These are phyloP conservation scores for Pezicula carpinea DNA, from an alignment of 2,329 filamentous ascomycete species.

Conservation along the genomic window DNA sequence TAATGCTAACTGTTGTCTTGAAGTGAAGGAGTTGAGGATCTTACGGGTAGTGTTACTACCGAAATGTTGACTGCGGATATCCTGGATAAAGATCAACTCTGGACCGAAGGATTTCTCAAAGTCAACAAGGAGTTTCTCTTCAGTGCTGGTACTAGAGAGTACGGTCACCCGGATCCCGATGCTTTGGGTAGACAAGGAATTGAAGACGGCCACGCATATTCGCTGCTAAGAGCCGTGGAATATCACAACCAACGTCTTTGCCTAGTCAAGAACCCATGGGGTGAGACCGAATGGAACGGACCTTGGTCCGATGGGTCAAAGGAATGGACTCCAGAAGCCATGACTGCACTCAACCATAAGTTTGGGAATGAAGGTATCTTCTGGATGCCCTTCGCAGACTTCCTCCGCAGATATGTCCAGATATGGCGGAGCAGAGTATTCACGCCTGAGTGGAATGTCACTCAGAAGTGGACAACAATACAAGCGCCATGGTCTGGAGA, in stretches of 20 bases:
- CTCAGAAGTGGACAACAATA: slow-evolving; percentile 55
- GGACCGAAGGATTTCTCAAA: slow-evolving; percentile 72
- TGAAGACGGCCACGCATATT: slow-evolving; percentile 51
- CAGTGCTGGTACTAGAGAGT: slow-evolving; percentile 47
- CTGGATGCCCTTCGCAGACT: slow-evolving; percentile 57
- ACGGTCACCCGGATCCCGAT: slow-evolving; percentile 5
- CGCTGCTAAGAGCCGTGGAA: slow-evolving; percentile 48
- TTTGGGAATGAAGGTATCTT: slow-evolving; percentile 58
- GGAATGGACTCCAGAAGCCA: slow-evolving; percentile 53
- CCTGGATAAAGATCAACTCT: slow-evolving; percentile 74
- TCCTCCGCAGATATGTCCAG: slow-evolving; percentile 53
- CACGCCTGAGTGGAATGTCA: slow-evolving; percentile 50
- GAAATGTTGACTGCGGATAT: slow-evolving; percentile 66
- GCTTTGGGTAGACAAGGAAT: slow-evolving; percentile 47
- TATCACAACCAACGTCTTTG: slow-evolving; percentile 47
- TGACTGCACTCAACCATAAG: slow-evolving; percentile 50
- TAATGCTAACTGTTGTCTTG: not conserved
- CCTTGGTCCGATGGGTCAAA: slow-evolving; percentile 52
- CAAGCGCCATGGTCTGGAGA: slow-evolving; percentile 55
- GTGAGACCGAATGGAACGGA: slow-evolving; percentile 54
- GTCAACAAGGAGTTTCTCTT: slow-evolving; percentile 78
- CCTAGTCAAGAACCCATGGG: slow-evolving; percentile 50
- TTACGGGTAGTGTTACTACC: slow-evolving; percentile 64
- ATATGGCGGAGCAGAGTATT: slow-evolving; percentile 58
- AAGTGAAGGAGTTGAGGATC: slow-evolving; percentile 48